phyloP scores from a whole-genome alignment of 2,329 filamentous ascomycete genomes.

The Herpotrichia juniperi region DNA sequence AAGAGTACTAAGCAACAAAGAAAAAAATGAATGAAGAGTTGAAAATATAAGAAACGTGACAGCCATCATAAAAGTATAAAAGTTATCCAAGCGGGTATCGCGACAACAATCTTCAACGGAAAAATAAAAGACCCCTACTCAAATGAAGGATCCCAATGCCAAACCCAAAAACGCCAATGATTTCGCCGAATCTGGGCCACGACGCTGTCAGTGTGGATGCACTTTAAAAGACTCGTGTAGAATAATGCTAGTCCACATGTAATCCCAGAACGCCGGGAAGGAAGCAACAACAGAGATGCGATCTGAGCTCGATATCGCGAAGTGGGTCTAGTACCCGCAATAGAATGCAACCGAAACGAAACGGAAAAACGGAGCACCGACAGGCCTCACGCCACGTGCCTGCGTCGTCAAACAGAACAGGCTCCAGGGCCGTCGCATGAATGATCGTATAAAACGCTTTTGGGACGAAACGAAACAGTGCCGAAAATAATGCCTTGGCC shows the following conservation, averaged over 20 bases:
- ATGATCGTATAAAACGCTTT: not conserved
- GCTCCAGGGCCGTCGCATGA: constrained; percentile 3
- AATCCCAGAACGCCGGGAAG: constrained; percentile 1
- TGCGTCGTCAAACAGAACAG: too few species aligned
- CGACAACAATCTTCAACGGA: not conserved
- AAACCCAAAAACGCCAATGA: not conserved
- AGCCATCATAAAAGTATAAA: not conserved
- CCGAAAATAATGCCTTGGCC: constrained; percentile 8
- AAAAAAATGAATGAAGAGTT: not conserved
- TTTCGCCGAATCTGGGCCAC: not conserved
- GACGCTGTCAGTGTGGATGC: not conserved
- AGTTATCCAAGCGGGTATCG: constrained; percentile 6
- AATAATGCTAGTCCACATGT: not conserved
- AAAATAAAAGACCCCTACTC: not conserved
- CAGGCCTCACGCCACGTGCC: not conserved
- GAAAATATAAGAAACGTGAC: not conserved
- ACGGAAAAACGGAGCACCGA: not conserved
- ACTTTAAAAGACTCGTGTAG: not conserved
- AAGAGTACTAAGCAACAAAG: not conserved
- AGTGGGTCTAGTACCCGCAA: not conserved
- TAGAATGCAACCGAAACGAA: too few species aligned
- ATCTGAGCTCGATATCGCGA: not conserved
- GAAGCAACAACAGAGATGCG: not conserved
- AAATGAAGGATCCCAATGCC: not conserved
- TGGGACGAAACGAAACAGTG: constrained; percentile 17